Conservation (phyloP, 2,329 filamentous ascomycete species). For the Ceratocystis variospora region DNA sequence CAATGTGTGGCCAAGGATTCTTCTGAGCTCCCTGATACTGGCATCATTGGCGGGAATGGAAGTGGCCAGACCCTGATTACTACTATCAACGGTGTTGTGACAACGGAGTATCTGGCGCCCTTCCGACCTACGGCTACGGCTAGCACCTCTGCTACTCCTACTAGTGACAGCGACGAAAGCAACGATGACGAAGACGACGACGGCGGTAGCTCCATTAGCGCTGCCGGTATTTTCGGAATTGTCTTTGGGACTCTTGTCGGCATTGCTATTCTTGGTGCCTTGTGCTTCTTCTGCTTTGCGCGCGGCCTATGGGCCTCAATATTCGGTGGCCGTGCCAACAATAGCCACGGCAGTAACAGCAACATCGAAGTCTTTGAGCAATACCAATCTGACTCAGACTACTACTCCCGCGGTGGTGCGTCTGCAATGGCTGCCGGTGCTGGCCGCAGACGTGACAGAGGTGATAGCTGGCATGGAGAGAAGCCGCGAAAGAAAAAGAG, state of each 20-base stretch:
- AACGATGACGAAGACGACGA: slow-evolving; percentile 28
- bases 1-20: slow-evolving; percentile 44
- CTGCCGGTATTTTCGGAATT: slow-evolving; percentile 66
- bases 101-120: slow-evolving; percentile 40
- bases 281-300: slow-evolving; percentile 63
- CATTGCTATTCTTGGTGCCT: slow-evolving; percentile 49
- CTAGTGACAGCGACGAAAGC: slow-evolving; percentile 33
- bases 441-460: slow-evolving; percentile 10
- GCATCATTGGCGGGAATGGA: slow-evolving; percentile 21
- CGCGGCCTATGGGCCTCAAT: slow-evolving; percentile 49
- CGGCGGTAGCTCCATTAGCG: slow-evolving; percentile 40
- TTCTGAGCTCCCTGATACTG: slow-evolving; percentile 25
- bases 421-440: slow-evolving; percentile 15
- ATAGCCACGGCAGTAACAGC: slow-evolving; percentile 30
- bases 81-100: slow-evolving; percentile 35
- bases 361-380: slow-evolving; percentile 28
- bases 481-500: slow-evolving; percentile 36
- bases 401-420: slow-evolving; percentile 22
- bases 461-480: slow-evolving; percentile 28
- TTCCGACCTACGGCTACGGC: slow-evolving; percentile 42
- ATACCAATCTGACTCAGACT: slow-evolving; percentile 34
- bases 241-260: slow-evolving; percentile 60
- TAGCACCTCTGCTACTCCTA: slow-evolving; percentile 35
- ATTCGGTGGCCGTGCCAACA: slow-evolving; percentile 37
- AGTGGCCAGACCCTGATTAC: slow-evolving; percentile 30